Conservation (phyloP, 495 filamentous ascomycete species). For the Hypoxylon fragiforme region DNA sequence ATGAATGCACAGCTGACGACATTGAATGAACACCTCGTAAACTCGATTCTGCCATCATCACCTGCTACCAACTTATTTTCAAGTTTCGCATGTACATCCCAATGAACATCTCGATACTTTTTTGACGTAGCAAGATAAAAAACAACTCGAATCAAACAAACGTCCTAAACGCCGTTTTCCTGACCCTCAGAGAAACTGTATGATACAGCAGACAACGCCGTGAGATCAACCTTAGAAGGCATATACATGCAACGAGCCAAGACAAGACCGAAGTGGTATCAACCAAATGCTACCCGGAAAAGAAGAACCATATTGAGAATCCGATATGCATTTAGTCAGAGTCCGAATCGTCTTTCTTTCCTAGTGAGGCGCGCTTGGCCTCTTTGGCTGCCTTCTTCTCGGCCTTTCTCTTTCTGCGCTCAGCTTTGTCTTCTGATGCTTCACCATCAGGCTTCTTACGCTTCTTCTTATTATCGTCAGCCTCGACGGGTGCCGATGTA, state of each 20-base stretch:
- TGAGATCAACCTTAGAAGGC: conserved; percentile 21
- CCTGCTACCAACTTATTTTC: conserved; percentile 11
- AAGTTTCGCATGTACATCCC: conserved; percentile 8
- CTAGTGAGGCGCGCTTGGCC: conserved; percentile 44
- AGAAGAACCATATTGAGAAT: conserved; percentile 9
- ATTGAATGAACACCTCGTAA: conserved; percentile 5
- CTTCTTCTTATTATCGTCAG: conserved; percentile 64
- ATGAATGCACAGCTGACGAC: background rate
- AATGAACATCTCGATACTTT: background rate
- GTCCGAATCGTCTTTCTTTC: conserved; percentile 39
- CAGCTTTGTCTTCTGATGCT: conserved; percentile 73
- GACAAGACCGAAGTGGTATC: conserved; percentile 37
- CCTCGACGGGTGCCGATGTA: conserved; percentile 44
- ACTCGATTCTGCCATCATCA: conserved; percentile 11
- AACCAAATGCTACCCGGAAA: conserved; percentile 28
- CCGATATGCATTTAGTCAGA: conserved; percentile 25
- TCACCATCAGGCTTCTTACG: conserved; percentile 82
- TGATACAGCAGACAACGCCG: conserved; percentile 33
- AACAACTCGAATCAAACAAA: conserved; percentile 11
- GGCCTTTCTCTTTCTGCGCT: conserved; percentile 75
- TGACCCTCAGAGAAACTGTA: conserved; percentile 24
- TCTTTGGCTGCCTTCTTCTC: conserved; percentile 72
- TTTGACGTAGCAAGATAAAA: conserved; percentile 6
- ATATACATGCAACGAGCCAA: conserved; percentile 27
- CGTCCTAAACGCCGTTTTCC: conserved; percentile 31